phyloP scores from a whole-genome alignment of 2,329 filamentous ascomycete genomes.

The Triangularia verruculosa region DNA sequence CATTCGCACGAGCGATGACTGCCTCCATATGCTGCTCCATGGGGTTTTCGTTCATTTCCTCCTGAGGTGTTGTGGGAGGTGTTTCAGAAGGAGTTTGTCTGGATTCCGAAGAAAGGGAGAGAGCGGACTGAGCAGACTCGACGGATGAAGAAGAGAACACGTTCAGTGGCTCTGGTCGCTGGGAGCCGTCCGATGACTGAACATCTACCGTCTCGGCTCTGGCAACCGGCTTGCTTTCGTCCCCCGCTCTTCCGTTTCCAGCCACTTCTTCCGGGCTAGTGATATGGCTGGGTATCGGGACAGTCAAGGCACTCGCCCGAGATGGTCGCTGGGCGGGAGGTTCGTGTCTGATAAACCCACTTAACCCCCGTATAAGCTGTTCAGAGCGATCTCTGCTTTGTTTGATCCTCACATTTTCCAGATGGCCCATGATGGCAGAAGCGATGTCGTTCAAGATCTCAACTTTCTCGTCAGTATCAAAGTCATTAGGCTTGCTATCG shows the following conservation, averaged over 20 bases:
- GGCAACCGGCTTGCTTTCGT: not conserved
- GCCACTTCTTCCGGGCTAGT: not conserved
- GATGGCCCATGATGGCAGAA: slow-evolving; percentile 28
- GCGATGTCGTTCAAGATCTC: slow-evolving; percentile 28
- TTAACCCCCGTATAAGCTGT: slow-evolving; percentile 28
- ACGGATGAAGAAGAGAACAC: slow-evolving; percentile 11
- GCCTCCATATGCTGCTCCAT: slow-evolving; percentile 14
- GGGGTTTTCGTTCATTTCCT: slow-evolving; percentile 15
- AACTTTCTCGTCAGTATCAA: slow-evolving; percentile 20
- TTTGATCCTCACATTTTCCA: slow-evolving; percentile 27
- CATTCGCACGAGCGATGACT: not conserved
- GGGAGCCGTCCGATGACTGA: not conserved
- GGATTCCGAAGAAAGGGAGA: not conserved
- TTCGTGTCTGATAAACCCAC: slow-evolving; percentile 25
- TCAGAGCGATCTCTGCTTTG: slow-evolving; percentile 28
- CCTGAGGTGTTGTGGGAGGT: slow-evolving; percentile 20
- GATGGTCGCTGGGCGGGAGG: slow-evolving; percentile 10
- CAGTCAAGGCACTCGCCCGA: not conserved
- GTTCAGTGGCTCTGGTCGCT: not conserved
- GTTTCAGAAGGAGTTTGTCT: slow-evolving; percentile 12
- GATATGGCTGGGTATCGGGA: not conserved
- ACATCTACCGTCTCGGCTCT: not conserved
- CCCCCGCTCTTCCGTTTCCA: not conserved
- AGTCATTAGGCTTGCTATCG: slow-evolving; percentile 30
- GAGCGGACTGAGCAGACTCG: slow-evolving; percentile 7